phyloP scores from a whole-genome alignment of 2,329 filamentous ascomycete species.

The Didymella exigua region DNA sequence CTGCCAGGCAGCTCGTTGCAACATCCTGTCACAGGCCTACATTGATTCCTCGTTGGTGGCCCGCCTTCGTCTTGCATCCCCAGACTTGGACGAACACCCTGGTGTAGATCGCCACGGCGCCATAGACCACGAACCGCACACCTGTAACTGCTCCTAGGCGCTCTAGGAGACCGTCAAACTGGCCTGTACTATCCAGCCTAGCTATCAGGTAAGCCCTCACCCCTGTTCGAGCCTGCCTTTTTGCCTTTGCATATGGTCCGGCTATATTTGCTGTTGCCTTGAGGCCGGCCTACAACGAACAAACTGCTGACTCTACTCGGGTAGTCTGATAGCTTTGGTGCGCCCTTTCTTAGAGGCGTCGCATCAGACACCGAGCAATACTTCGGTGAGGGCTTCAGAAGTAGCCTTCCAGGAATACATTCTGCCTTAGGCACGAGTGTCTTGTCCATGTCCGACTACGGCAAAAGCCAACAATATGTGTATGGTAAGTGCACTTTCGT shows the following conservation, averaged over 20 bases:
- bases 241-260: constrained; percentile 23
- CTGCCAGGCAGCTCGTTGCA: constrained; percentile 29
- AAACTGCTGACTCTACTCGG: not conserved
- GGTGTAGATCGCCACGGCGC: constrained; percentile 8
- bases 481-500: constrained; percentile 70
- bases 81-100: constrained; percentile 12
- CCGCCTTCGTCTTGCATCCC: constrained; percentile 19
- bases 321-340: constrained; percentile 42
- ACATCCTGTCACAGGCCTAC: constrained; percentile 25
- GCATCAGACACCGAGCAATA: constrained; percentile 25
- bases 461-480: constrained; percentile 76
- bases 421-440: constrained; percentile 51
- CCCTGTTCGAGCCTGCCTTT: constrained; percentile 18
- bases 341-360: constrained; percentile 37
- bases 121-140: constrained; percentile 18
- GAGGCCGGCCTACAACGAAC: not conserved
- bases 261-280: constrained; percentile 37
- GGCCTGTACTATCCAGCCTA: constrained; percentile 42
- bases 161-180: constrained; percentile 41
- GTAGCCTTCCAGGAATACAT: constrained; percentile 59
- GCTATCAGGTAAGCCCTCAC: constrained; percentile 44
- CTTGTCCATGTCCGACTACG: constrained; percentile 81
- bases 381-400: constrained; percentile 37
- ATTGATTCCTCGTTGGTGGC: constrained; percentile 28
- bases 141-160: constrained; percentile 13